Percentiles rank a stretch among this genome's conserved stretches.
phyloP scores from a whole-genome alignment of 1,284 basidiomycete species.

The Psilocybe mexicana region DNA sequence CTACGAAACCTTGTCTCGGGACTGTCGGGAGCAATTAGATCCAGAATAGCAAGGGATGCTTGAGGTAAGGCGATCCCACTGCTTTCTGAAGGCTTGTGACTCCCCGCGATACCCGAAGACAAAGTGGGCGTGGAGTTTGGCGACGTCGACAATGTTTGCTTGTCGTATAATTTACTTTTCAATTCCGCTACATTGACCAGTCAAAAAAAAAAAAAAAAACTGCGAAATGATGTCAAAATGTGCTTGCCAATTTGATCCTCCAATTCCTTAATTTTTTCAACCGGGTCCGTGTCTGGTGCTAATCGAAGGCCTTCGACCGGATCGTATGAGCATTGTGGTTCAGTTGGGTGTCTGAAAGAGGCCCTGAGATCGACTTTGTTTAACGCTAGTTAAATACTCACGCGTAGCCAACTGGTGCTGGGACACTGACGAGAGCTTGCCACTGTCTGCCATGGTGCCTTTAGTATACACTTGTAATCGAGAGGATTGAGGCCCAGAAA shows the following conservation, averaged over 20 bases:
- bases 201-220: neutral
- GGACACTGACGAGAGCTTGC: conserved; percentile 76
- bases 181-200: conserved; percentile 50
- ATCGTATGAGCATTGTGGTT: conserved; percentile 81
- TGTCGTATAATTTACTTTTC: conserved; percentile 61
- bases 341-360: conserved; percentile 66
- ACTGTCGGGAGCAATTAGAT: conserved; percentile 41
- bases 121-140: conserved; percentile 20
- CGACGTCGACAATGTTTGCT: conserved; percentile 40
- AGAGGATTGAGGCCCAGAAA: neutral
- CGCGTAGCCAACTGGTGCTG: conserved; percentile 78
- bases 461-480: neutral
- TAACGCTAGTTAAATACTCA: conserved; percentile 35
- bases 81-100: conserved; percentile 28
- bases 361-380: conserved; percentile 6
- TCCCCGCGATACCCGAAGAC: conserved; percentile 6
- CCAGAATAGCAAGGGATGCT: conserved; percentile 46
- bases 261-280: conserved; percentile 72
- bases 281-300: conserved; percentile 70
- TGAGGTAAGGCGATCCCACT: conserved; percentile 48
- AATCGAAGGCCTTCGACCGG: conserved; percentile 77
- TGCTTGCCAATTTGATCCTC: conserved; percentile 73
- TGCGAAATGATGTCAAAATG: neutral
- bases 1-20: conserved; percentile 46
- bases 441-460: conserved; percentile 52